Conservation (phyloP, 2,329 filamentous ascomycete species). For the Fusarium pseudograminearum region DNA sequence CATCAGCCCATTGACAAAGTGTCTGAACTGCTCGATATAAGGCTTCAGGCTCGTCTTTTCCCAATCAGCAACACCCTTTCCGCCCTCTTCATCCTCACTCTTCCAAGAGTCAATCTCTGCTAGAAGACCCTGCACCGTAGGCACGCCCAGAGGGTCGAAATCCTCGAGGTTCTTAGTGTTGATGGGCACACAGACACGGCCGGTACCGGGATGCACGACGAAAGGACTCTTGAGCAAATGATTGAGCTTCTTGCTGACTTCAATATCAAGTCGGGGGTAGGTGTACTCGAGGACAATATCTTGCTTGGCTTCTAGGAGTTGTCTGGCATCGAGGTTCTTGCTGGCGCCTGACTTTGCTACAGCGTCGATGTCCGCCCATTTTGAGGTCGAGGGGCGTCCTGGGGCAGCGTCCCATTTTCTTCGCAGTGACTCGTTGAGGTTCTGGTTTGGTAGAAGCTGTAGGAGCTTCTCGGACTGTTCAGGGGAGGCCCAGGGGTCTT, state of each 20-base stretch:
- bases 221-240: conserved; percentile 98
- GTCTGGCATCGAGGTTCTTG: conserved; percentile 77
- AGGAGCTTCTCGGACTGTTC: conserved; percentile 83
- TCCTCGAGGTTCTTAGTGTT: conserved; percentile 77
- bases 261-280: conserved; percentile 95
- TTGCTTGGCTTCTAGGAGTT: conserved; percentile 89
- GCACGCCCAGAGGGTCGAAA: conserved; percentile 90
- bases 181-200: conserved; percentile 95
- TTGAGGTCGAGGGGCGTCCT: conserved; percentile 78
- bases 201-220: conserved; percentile 94
- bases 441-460: conserved; percentile 83
- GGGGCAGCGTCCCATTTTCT: conserved; percentile 93
- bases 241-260: conserved; percentile 97
- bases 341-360: conserved; percentile 81
- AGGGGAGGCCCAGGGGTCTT: conserved; percentile 83
- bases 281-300: conserved; percentile 98
- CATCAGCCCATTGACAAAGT: conserved; percentile 81
- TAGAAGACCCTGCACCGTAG: conserved; percentile 85
- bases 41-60: conserved; percentile 97
- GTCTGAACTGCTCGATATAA: conserved; percentile 89
- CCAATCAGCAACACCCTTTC: conserved; percentile 77
- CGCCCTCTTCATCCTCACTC: conserved; percentile 54
- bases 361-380: conserved; percentile 95
- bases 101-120: conserved; percentile 89
- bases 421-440: conserved; percentile 80